Conservation (phyloP, 495 filamentous ascomycete genomes). For the Mytilinidion resinicola region DNA sequence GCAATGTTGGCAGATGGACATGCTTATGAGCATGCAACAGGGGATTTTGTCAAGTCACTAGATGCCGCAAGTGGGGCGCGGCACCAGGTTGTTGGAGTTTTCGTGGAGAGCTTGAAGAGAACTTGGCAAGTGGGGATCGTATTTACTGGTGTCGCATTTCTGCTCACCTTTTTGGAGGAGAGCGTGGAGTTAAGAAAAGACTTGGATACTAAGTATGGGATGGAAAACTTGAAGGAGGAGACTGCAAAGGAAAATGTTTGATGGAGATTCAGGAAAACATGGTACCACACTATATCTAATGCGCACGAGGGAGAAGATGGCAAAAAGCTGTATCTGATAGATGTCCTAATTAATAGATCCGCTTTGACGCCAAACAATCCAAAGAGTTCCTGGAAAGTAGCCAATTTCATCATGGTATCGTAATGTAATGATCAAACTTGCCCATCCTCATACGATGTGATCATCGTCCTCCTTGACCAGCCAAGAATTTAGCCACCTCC, state of each 20-base stretch:
- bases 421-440: too few species aligned
- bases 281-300: too few species aligned
- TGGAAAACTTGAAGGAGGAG: slow-evolving; percentile 5
- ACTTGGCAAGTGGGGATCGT: slow-evolving; percentile 29
- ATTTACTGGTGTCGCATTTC: slow-evolving; percentile 20
- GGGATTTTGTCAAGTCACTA: not conserved
- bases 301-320: too few species aligned
- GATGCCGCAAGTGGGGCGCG: not conserved
- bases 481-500: too few species aligned
- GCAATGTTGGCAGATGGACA: slow-evolving; percentile 1
- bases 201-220: slow-evolving; percentile 36
- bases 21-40: slow-evolving; percentile 10
- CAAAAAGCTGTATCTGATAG: too few species aligned
- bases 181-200: slow-evolving; percentile 27
- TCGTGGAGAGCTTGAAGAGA: slow-evolving; percentile 16
- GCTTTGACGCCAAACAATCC: too few species aligned
- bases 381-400: too few species aligned
- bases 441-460: too few species aligned
- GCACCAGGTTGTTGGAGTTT: slow-evolving; percentile 24
- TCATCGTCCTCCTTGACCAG: too few species aligned
- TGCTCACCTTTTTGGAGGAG: slow-evolving; percentile 31
- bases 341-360: too few species aligned
- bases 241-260: not conserved
- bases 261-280: too few species aligned
- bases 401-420: too few species aligned